These are phyloP conservation scores for Lasiodiplodia theobromae DNA, from an alignment of 2,329 filamentous ascomycete species.

Conservation along the genomic window DNA sequence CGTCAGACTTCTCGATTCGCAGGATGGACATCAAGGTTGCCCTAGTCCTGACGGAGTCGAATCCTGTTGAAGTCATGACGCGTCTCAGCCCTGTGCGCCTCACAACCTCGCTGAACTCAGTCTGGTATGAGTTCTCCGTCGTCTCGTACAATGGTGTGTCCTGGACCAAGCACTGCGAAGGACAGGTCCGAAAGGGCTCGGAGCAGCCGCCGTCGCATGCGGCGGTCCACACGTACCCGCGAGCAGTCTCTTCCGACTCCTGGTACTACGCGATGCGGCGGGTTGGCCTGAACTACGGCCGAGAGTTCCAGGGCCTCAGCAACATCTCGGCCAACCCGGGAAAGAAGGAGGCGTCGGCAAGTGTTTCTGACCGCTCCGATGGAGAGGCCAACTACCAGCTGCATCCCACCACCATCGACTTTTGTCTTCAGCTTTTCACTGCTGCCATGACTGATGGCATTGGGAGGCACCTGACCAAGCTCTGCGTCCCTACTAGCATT, in stretches of 20 bases:
- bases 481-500: constrained; percentile 29
- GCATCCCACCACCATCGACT: constrained; percentile 31
- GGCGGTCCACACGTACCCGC: not conserved
- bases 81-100: constrained; percentile 30
- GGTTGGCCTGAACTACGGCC: constrained; percentile 9
- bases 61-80: constrained; percentile 32
- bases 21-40: constrained; percentile 29
- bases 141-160: constrained; percentile 33
- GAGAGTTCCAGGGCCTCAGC: not conserved
- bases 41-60: constrained; percentile 29
- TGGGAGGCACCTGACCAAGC: constrained; percentile 13
- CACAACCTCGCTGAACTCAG: constrained; percentile 30
- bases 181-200: constrained; percentile 26
- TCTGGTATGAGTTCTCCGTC: constrained; percentile 36
- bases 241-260: not conserved
- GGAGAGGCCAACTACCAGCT: constrained; percentile 28
- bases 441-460: constrained; percentile 34
- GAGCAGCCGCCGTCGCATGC: not conserved
- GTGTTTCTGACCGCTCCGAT: not conserved
- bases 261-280: constrained; percentile 4
- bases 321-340: constrained; percentile 4
- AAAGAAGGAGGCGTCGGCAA: not conserved
- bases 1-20: constrained; percentile 18
- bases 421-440: constrained; percentile 29
- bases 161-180: constrained; percentile 39